Evolutionary conservation across 108 stramenopile species (phyloP).

Genomic region (Cyclotella distinguenda): DNA sequence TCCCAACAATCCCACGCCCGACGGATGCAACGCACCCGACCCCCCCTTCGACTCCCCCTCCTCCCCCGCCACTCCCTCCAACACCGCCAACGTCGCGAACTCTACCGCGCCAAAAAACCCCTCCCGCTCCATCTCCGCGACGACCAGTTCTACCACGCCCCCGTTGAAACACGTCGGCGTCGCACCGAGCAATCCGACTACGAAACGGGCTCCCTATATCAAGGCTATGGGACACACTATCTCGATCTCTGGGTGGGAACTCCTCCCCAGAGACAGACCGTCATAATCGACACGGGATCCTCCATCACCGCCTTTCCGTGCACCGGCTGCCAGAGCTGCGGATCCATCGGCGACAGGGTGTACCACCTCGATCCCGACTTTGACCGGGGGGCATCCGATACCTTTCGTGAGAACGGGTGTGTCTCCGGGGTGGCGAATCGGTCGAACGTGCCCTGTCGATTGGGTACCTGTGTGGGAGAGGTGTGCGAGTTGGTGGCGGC

Average conservation of each 20-base stretch:
- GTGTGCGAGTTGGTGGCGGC: constrained; percentile 20
- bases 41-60: constrained; percentile 32
- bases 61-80: constrained; percentile 32
- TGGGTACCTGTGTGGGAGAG: no score
- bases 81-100: constrained; percentile 37
- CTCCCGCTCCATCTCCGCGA: constrained; percentile 23
- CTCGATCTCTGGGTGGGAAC: constrained; percentile 85
- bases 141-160: constrained; percentile 20
- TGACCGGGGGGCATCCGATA: constrained; percentile 28
- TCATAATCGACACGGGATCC: constrained; percentile 91
- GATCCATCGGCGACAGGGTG: constrained; percentile 1
- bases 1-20: neutral
- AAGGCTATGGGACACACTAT: constrained; percentile 91
- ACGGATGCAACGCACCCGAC: neutral
- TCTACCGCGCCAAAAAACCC: constrained; percentile 15
- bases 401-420: constrained; percentile 37
- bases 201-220: constrained; percentile 40
- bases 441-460: no score
- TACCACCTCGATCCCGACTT: constrained; percentile 80
- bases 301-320: constrained; percentile 90
- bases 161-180: constrained; percentile 11
- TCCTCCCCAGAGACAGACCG: constrained; percentile 88
- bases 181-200: neutral
- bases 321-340: constrained; percentile 72
- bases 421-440: neutral